A percentile compares a stretch with the other conserved stretches of the same genome.
phyloP scores from a whole-genome alignment of 148 eudicot genomes.

The Chenopodium quinoa region DNA sequence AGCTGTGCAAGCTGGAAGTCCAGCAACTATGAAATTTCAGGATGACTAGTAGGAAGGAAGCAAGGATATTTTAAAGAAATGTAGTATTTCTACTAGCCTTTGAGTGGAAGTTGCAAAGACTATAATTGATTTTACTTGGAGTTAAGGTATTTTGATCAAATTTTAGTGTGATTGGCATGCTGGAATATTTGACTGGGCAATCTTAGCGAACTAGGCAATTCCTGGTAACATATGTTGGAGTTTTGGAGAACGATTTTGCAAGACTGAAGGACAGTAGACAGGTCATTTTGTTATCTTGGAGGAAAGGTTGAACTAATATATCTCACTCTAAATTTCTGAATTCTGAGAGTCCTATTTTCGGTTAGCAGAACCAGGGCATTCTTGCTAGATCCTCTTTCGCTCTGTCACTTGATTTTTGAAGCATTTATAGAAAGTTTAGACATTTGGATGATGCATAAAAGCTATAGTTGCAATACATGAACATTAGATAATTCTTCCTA shows the following conservation, averaged over 20 bases:
- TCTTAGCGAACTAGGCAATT: not conserved
- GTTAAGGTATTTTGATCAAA: not conserved
- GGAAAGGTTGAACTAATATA: too few relatives aligned
- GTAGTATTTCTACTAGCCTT: not conserved
- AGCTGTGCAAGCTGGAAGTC: slow-evolving; percentile 13
- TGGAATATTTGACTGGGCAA: not conserved
- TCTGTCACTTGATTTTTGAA: not conserved
- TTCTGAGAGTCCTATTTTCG: not conserved
- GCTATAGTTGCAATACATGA: not conserved
- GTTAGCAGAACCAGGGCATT: not conserved
- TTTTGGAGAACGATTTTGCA: not conserved
- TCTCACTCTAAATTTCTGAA: not conserved
- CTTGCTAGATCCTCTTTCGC: not conserved
- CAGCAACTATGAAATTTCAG: slow-evolving; percentile 13
- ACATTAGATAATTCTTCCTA: not conserved
- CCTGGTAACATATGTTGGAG: not conserved
- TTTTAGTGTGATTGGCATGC: not conserved
- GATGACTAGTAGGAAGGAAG: not conserved
- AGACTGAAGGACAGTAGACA: not conserved
- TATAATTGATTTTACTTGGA: not conserved
- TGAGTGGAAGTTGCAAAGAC: not conserved
- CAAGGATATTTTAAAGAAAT: not conserved
- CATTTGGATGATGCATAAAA: not conserved
- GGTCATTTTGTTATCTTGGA: not conserved
- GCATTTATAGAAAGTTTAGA: not conserved